phyloP scores from a whole-genome alignment of 1,139 yeast genomes.

The Groenewaldozyma auringiensis region DNA sequence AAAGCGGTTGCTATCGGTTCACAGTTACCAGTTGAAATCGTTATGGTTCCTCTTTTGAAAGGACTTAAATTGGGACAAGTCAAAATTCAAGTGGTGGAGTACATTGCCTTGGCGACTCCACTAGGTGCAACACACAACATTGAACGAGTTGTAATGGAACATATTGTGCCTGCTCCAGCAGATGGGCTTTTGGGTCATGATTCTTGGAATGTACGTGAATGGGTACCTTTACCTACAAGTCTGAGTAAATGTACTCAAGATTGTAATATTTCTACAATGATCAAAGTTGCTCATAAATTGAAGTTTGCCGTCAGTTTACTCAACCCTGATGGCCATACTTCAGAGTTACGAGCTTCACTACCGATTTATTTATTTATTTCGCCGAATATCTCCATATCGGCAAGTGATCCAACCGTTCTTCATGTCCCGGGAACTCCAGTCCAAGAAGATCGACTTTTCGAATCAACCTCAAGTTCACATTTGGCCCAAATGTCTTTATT shows the following conservation, averaged over 20 bases:
- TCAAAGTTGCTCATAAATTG: slow-evolving; percentile 65
- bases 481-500: slow-evolving; percentile 28
- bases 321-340: slow-evolving; percentile 69
- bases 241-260: slow-evolving; percentile 78
- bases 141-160: slow-evolving; percentile 49
- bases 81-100: slow-evolving; percentile 59
- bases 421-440: slow-evolving; percentile 16
- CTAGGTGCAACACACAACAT: slow-evolving; percentile 32
- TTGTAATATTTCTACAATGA: slow-evolving; percentile 49
- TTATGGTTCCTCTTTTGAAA: slow-evolving; percentile 71
- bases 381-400: slow-evolving; percentile 60
- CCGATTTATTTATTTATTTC: slow-evolving; percentile 65
- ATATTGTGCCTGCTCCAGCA: slow-evolving; percentile 38
- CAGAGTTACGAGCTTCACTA: slow-evolving; percentile 67
- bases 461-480: slow-evolving; percentile 20
- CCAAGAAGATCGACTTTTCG: slow-evolving; percentile 19
- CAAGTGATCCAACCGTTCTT: slow-evolving; percentile 39
- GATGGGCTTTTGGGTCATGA: slow-evolving; percentile 42
- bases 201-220: slow-evolving; percentile 66
- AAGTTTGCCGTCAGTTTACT: slow-evolving; percentile 55
- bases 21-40: slow-evolving; percentile 57
- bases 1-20: slow-evolving; percentile 91
- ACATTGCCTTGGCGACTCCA: slow-evolving; percentile 54
- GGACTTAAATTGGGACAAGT: slow-evolving; percentile 72
- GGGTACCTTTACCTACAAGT: slow-evolving; percentile 59